Base-by-base conservation (phyloP, 2,329 filamentous ascomycete species). In the Fusarium coffeatum region DNA sequence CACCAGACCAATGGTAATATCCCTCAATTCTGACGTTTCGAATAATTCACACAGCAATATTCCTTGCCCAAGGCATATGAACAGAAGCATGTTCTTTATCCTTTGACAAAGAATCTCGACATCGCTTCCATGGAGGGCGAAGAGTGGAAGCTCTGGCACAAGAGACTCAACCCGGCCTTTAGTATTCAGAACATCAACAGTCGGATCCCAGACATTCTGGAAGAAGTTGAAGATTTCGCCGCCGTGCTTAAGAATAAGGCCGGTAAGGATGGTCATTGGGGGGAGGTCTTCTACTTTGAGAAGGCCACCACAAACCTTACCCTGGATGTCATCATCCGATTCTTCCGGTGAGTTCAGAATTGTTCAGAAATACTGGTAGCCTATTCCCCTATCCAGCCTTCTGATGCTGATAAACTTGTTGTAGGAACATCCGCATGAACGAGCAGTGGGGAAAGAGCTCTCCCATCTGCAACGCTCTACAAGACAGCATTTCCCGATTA, bases 271-370 rank as follows among this genome's bases (percentile, higher is more conserved):
- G 56, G 55, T 10, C 48, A 45, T 1, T 68, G 66, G 66, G 69
- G 66, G 4, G 27, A 64, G 3, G 41, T 71, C 4, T 80, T 80
- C 32, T 55, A 69, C 10, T 69, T 83, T 8, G 76, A 82, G 55
- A 66, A 77, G 10, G 76, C 74, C 20, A 77, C 80, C 3, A 80
- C 76, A 8, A 79, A 80, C 54, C 66, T 83, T 18, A 80, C 82
- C 0, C 78, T 83, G 11, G 81, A 83, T 48, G 74, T 83, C 28
- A 83, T 82, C 47, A 72, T 72, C 18, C 74, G 78, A n/a, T 76
- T 79, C 16, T 73, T 78, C 5, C 64, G 82, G 75, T 81, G 59
- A 55, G 65, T 54, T 16, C 7, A 27, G 1, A 15, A 16, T 13
- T 13, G 8, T 28, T 5, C 4, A 25, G 11, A 13, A 12, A 18